Evolutionary conservation across 1,139 yeast species (phyloP).

Genomic region (Saccharomyces hybrid): DNA sequence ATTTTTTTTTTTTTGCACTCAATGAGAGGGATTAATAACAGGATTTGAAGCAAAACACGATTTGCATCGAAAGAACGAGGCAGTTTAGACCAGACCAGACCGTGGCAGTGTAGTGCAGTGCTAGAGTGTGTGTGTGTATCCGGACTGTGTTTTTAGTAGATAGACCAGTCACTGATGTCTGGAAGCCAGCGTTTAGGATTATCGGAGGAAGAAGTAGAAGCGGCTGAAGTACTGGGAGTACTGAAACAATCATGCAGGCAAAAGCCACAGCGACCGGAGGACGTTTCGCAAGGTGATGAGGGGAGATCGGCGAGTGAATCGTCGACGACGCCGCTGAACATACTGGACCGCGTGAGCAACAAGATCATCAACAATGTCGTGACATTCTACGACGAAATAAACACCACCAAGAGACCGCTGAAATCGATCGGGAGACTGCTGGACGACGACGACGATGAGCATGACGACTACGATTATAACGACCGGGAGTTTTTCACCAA

Average conservation of each 20-base stretch:
- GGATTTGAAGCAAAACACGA: background rate
- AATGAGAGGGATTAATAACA: background rate
- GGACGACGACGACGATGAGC: slow-evolving; percentile 16
- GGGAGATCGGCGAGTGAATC: background rate
- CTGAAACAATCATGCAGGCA: slow-evolving; percentile 19
- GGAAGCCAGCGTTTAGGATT: slow-evolving; percentile 5
- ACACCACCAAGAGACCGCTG: slow-evolving; percentile 15
- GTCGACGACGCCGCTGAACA: slow-evolving; percentile 7
- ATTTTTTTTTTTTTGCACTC: background rate
- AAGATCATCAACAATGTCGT: slow-evolving; percentile 23
- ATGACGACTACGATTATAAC: slow-evolving; percentile 10
- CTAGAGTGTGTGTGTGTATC: background rate
- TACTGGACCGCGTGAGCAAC: background rate
- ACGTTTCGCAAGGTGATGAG: background rate
- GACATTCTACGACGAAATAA: slow-evolving; percentile 26
- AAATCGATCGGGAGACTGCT: slow-evolving; percentile 13
- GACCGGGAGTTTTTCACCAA: slow-evolving; percentile 11
- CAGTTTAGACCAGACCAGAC: background rate
- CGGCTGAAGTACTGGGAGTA: slow-evolving; percentile 27
- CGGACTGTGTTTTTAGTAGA: background rate
- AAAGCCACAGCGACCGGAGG: background rate
- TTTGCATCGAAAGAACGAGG: background rate
- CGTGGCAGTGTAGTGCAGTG: background rate
- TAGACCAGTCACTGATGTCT: background rate
- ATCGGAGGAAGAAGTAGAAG: slow-evolving; percentile 23